These are phyloP conservation scores for Cocos nucifera DNA, from an alignment of 176 grass and related monocot species.

Conservation along the genomic window DNA sequence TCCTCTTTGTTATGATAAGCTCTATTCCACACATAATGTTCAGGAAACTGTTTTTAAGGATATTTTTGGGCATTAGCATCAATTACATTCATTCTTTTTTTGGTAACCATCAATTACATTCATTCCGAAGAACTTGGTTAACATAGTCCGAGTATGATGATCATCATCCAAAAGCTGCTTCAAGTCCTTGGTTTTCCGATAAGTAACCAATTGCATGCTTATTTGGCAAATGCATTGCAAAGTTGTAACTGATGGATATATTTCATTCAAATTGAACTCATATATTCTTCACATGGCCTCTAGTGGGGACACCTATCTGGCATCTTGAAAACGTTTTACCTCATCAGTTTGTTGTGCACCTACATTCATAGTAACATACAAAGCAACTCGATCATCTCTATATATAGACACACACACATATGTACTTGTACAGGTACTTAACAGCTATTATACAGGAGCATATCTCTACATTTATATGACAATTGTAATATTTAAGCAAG, in stretches of 20 bases:
- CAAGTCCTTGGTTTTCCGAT: too few species aligned
- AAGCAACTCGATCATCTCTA: slow-evolving; percentile 5
- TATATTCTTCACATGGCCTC: slow-evolving; percentile 14
- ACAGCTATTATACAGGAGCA: slow-evolving; percentile 13
- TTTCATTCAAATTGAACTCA: slow-evolving; percentile 1
- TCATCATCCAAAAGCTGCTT: too few species aligned
- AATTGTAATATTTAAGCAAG: slow-evolving; percentile 4
- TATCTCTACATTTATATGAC: slow-evolving; percentile 26
- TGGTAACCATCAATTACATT: too few species aligned
- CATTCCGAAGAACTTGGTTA: too few species aligned
- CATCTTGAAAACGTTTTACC: slow-evolving; percentile 12
- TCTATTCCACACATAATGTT: too few species aligned
- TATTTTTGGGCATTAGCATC: too few species aligned
- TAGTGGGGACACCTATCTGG: slow-evolving; percentile 2
- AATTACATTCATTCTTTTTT: too few species aligned
- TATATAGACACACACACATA: too few species aligned
- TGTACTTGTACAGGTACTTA: slow-evolving; percentile 25
- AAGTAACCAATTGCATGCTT: slow-evolving; percentile 3
- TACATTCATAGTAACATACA: background rate
- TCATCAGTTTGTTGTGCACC: background rate
- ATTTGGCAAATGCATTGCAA: slow-evolving; percentile 4
- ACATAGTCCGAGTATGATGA: too few species aligned
- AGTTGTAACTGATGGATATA: slow-evolving; percentile 1
- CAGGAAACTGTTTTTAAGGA: too few species aligned
- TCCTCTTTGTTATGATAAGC: too few species aligned